A percentile compares a stretch with the other conserved stretches of the same genome.
phyloP scores from a whole-genome alignment of 2,329 filamentous ascomycete genomes.

The Chlorencoelia australis region DNA sequence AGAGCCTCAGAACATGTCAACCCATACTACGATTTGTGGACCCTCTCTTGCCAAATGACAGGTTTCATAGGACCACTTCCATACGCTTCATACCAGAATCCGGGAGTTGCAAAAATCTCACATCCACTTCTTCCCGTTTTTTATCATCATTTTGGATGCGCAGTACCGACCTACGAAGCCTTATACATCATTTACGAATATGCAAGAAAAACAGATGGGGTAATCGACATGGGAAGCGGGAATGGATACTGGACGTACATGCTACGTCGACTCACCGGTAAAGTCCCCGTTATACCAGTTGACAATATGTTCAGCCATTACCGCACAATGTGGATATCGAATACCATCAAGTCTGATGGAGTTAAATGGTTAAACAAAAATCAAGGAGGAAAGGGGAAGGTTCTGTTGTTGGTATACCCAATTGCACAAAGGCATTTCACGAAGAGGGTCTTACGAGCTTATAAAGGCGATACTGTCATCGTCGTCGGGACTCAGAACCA shows the following conservation, averaged over 20 bases:
- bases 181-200: slow-evolving; percentile 50
- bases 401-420: slow-evolving; percentile 64
- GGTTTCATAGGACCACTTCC: slow-evolving; percentile 56
- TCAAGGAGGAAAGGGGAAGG: slow-evolving; percentile 40
- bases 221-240: slow-evolving; percentile 60
- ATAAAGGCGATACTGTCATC: slow-evolving; percentile 53
- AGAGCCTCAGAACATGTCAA: slow-evolving; percentile 43
- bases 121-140: slow-evolving; percentile 64
- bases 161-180: slow-evolving; percentile 56
- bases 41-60: slow-evolving; percentile 47
- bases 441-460: slow-evolving; percentile 48
- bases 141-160: slow-evolving; percentile 73
- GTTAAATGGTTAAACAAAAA: slow-evolving; percentile 44
- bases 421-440: slow-evolving; percentile 58
- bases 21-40: slow-evolving; percentile 59
- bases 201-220: slow-evolving; percentile 32
- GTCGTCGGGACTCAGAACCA: slow-evolving; percentile 65
- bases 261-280: slow-evolving; percentile 51
- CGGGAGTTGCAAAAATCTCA: slow-evolving; percentile 41
- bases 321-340: slow-evolving; percentile 57
- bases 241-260: slow-evolving; percentile 70
- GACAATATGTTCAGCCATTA: slow-evolving; percentile 61
- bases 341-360: slow-evolving; percentile 55
- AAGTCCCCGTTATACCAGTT: slow-evolving; percentile 45
- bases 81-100: slow-evolving; percentile 31